Evolutionary conservation across 257 asterid genomes (phyloP).

Genomic region (Nicotiana noctiflora): DNA sequence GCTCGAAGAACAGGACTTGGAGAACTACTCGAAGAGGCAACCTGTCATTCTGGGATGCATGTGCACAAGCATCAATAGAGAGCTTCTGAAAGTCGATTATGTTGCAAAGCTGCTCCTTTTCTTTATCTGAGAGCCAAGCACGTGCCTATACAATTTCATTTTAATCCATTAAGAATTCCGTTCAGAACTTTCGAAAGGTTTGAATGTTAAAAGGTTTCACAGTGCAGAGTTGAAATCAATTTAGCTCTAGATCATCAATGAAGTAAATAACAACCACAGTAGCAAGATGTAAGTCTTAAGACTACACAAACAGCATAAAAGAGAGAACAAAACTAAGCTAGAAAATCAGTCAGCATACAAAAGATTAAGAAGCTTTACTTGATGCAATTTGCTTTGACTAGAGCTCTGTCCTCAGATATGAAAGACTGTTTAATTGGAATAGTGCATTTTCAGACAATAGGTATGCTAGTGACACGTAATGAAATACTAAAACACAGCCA

Average conservation of each 20-base stretch:
- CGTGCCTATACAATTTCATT: slow-evolving; percentile 55
- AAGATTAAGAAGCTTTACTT: neutral
- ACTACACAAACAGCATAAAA: neutral
- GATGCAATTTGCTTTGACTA: neutral
- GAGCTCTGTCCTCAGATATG: neutral
- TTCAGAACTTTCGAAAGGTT: too few species aligned
- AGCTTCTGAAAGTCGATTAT: slow-evolving; percentile 81
- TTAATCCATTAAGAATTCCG: slow-evolving; percentile 5
- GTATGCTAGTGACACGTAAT: neutral
- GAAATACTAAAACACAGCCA: neutral
- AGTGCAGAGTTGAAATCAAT: neutral
- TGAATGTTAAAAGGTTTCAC: neutral
- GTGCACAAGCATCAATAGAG: slow-evolving; percentile 93
- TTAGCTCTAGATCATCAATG: neutral
- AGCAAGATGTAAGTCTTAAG: neutral
- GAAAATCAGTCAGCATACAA: neutral
- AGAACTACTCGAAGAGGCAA: slow-evolving; percentile 80
- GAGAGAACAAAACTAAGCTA: neutral
- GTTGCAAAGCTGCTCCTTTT: slow-evolving; percentile 73
- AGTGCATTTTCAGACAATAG: neutral
- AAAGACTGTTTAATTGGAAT: neutral
- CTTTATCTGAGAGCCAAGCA: slow-evolving; percentile 73
- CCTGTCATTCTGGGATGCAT: slow-evolving; percentile 90
- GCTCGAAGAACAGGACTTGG: slow-evolving; percentile 92
- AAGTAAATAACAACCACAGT: neutral